Percentiles rank a stretch among this genome's conserved stretches.
Evolutionary conservation across 2,329 filamentous ascomycete species (phyloP).

Genomic region (Fusarium sp.): DNA sequence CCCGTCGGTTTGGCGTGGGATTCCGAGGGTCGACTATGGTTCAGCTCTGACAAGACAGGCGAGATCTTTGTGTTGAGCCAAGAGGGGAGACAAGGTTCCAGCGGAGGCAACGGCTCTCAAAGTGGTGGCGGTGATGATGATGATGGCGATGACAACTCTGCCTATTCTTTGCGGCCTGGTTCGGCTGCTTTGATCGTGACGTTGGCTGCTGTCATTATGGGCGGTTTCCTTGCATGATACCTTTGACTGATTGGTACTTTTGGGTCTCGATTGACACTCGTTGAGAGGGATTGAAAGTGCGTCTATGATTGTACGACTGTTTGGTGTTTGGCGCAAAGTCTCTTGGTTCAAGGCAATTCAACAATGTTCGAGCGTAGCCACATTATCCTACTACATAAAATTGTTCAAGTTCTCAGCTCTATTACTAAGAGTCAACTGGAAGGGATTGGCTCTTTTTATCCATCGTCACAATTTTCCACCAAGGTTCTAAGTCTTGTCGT

Average conservation of each 20-base stretch:
- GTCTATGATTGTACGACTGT: background rate
- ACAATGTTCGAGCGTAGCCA: constrained; percentile 2
- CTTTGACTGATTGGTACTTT: background rate
- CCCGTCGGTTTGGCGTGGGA: constrained; percentile 72
- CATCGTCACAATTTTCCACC: background rate
- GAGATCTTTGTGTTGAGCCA: constrained; percentile 72
- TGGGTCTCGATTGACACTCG: background rate
- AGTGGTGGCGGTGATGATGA: constrained; percentile 11
- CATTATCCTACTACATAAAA: constrained; percentile 18
- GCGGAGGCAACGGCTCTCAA: constrained; percentile 8
- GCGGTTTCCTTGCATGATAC: constrained; percentile 49
- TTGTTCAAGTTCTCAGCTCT: constrained; percentile 23
- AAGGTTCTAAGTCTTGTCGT: constrained; percentile 2
- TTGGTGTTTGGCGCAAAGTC: background rate
- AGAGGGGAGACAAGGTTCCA: constrained; percentile 15
- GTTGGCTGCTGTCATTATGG: constrained; percentile 49
- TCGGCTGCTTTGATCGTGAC: constrained; percentile 46
- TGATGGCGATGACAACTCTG: constrained; percentile 38
- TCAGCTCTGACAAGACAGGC: constrained; percentile 74
- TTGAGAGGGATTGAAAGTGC: constrained; percentile 3
- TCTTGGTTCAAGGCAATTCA: background rate
- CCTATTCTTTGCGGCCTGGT: constrained; percentile 38
- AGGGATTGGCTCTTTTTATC: constrained; percentile 3
- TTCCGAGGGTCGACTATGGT: constrained; percentile 68
- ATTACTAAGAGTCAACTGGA: constrained; percentile 19